Conservation (phyloP, 345 rosid species). For the Mallotus nudiflorus region DNA sequence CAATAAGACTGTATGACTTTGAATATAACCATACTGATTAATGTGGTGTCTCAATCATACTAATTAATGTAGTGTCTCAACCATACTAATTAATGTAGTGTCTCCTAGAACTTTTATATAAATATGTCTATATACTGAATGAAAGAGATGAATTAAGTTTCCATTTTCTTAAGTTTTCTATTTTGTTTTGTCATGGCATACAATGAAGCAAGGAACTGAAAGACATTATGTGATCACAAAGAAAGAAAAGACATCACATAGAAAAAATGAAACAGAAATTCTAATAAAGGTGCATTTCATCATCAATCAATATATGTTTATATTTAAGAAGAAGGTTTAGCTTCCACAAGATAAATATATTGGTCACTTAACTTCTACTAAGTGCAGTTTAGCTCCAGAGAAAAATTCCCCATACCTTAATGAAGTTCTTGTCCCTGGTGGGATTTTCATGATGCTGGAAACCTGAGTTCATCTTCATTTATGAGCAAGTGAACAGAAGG, state of each 20-base stretch:
- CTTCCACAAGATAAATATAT: neutral
- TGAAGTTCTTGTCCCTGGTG: conserved; percentile 34
- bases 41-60: too few species aligned
- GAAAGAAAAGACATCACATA: neutral
- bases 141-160: too few species aligned
- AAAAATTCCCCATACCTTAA: conserved; percentile 57
- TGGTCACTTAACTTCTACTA: conserved; percentile 11
- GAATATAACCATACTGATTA: too few species aligned
- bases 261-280: neutral
- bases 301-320: neutral
- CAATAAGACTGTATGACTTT: too few species aligned
- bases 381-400: conserved; percentile 17
- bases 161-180: too few species aligned
- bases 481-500: conserved; percentile 26
- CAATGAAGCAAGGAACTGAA: neutral
- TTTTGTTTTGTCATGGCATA: too few species aligned
- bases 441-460: conserved; percentile 38
- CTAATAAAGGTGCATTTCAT: neutral
- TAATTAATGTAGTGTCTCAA: too few species aligned
- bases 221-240: neutral
- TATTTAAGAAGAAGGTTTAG: neutral
- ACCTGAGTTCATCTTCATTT: conserved; percentile 53
- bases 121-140: too few species aligned
- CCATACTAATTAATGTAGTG: too few species aligned
- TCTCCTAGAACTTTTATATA: too few species aligned